Conservation (phyloP, 768 basidiomycete genomes). For the Lactarius psammicola region DNA sequence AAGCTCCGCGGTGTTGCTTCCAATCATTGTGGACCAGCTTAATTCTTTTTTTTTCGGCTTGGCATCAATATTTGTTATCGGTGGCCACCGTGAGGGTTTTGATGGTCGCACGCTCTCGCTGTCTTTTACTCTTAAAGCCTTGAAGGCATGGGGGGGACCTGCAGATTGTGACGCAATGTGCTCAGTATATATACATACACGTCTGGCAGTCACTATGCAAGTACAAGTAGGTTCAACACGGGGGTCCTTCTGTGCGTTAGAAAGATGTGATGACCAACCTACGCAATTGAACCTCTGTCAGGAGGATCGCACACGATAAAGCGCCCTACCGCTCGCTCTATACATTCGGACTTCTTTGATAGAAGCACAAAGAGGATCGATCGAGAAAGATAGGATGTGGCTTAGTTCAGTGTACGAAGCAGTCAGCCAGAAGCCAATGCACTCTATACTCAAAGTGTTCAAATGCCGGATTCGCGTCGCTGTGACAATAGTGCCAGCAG, state of each 20-base stretch:
- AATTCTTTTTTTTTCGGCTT: too few relatives aligned
- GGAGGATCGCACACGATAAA: not conserved
- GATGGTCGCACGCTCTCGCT: too few relatives aligned
- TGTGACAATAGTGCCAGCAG: not conserved
- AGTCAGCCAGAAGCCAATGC: constrained; percentile 7
- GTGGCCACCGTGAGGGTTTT: too few relatives aligned
- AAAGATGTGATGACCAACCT: constrained; percentile 83
- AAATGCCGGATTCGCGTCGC: not conserved
- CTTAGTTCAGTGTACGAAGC: constrained; percentile 5
- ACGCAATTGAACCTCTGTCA: constrained; percentile 47
- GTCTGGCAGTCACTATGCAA: not conserved
- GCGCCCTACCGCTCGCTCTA: not conserved
- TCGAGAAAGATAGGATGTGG: not conserved
- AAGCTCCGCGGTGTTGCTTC: too few relatives aligned
- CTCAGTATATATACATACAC: too few relatives aligned
- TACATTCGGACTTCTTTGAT: not conserved
- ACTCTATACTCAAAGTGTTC: constrained; percentile 2
- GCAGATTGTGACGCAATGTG: too few relatives aligned
- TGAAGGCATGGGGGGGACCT: too few relatives aligned
- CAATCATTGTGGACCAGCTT: too few relatives aligned
- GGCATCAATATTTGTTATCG: too few relatives aligned
- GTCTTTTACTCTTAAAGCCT: too few relatives aligned
- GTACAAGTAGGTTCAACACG: too few relatives aligned
- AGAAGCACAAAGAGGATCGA: not conserved
- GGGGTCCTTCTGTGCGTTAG: constrained; percentile 77